Base-by-base conservation (phyloP, 805 yeast species). In the Lipomyces starkeyi region DNA sequence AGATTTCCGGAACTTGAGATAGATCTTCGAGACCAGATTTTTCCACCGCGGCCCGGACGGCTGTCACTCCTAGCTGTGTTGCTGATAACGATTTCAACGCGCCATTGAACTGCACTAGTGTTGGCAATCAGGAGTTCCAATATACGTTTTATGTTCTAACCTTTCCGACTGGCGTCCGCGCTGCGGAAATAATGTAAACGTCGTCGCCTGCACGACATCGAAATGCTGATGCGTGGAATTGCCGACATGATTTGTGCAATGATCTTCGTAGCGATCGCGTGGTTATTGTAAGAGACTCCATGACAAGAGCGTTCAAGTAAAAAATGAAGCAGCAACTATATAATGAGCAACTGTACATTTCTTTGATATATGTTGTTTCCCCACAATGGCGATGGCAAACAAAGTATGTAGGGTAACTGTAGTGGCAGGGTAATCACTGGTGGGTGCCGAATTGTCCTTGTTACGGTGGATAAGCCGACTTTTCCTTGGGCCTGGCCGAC, bases 81-180 rank as follows among this genome's bases (percentile, higher is more conserved):
- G 88, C 93, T 49, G 86, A 79, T 72, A 90, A 83, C 29, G 93
- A 83, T 61, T 93, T 81, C 61, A 94, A 83, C 2, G 86, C 78
- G 53, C 98, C 98, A 79, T 89, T 93, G 84, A 94, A 92, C 34
- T 56, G 47, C 25, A 32, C 22, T 7, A 9, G n/a, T 53, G 17
- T 56, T 9, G 20, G 64, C 20, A 58, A 17, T n/a, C 22, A 37
- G 25, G 9, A 7, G 37, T 55, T 14, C 58, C 9, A 29, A n/a
- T 55, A 14, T 20, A 17, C 13, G 34, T 29, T 20, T 54, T 7
- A 8, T n/a, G 22, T n/a, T 29, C 49, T n/a, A 55, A 65, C 68
- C 57, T 96, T 88, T 47, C 98, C 98, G 74, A 93, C 87, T 74
- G 98, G 98, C 14, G 98, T 94, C 85, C 98, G 89, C 62, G 95